Percentiles rank a stretch among this genome's conserved stretches.
These are phyloP conservation scores for Streptanthus diversifolius DNA, from an alignment of 345 rosid species.

Conservation along the genomic window DNA sequence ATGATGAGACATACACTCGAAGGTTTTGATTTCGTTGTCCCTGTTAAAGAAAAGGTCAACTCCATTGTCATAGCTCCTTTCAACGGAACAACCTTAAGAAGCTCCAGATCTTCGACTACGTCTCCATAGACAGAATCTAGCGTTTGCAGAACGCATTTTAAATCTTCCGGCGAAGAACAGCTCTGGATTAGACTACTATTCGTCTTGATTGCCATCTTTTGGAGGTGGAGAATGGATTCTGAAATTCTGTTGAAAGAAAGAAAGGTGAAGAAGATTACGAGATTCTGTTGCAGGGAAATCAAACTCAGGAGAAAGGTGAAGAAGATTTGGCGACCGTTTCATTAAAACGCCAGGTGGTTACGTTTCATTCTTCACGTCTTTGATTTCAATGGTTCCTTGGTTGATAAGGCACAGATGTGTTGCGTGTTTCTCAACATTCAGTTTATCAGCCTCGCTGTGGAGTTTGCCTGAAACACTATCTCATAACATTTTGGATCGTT, in stretches of 20 bases:
- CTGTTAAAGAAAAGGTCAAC: constrained; percentile 81
- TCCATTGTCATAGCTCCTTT: constrained; percentile 90
- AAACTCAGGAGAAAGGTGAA: too few relatives aligned
- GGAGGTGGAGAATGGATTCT: too few relatives aligned
- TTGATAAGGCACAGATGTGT: too few relatives aligned
- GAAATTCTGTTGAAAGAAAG: not conserved
- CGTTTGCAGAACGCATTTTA: constrained; percentile 45
- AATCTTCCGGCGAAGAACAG: constrained; percentile 50
- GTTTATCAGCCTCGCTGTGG: too few relatives aligned
- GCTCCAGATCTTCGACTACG: constrained; percentile 49
- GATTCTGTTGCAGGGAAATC: too few relatives aligned
- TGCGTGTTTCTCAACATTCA: too few relatives aligned
- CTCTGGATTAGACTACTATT: constrained; percentile 14
- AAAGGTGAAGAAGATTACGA: not conserved
- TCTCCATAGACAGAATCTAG: constrained; percentile 60
- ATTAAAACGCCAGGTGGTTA: too few relatives aligned
- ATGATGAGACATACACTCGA: constrained; percentile 81
- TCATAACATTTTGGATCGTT: too few relatives aligned
- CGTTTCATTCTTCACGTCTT: too few relatives aligned
- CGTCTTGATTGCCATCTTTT: constrained; percentile 23
- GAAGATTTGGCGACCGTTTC: too few relatives aligned
- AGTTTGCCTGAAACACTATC: too few relatives aligned
- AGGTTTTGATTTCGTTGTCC: constrained; percentile 72
- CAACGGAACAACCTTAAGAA: constrained; percentile 53
- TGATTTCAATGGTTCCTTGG: too few relatives aligned